These are phyloP conservation scores for Cladosporium phlei DNA, from an alignment of 2,329 filamentous ascomycete genomes.

Conservation along the genomic window DNA sequence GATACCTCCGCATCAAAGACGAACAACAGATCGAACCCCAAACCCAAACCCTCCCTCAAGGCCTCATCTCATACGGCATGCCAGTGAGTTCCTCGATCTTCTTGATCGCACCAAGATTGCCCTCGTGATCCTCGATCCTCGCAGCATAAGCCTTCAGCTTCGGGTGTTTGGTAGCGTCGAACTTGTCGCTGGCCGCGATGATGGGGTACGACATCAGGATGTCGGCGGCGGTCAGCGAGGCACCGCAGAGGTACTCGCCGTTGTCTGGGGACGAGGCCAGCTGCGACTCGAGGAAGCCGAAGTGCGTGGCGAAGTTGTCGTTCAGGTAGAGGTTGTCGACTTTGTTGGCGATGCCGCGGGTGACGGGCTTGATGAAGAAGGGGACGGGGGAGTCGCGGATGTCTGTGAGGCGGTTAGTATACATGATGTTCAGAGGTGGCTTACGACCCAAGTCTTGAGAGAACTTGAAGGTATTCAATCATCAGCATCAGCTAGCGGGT, in stretches of 20 bases:
- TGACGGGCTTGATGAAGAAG: constrained; percentile 66
- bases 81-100: constrained; percentile 44
- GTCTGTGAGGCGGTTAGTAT: constrained; percentile 17
- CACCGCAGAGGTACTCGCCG: constrained; percentile 50
- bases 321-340: constrained; percentile 44
- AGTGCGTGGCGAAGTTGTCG: constrained; percentile 45
- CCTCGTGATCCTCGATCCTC: constrained; percentile 40
- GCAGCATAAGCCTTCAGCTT: constrained; percentile 44
- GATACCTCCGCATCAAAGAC: no score
- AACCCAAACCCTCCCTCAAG: neutral
- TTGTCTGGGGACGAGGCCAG: constrained; percentile 42
- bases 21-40: no score
- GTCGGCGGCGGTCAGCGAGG: constrained; percentile 47
- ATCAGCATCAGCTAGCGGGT: neutral
- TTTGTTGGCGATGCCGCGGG: constrained; percentile 49
- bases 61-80: constrained; percentile 18
- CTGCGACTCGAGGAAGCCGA: constrained; percentile 49
- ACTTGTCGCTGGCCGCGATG: constrained; percentile 38
- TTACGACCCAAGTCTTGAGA: no score
- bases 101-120: constrained; percentile 45
- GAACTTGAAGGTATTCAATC: no score
- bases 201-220: constrained; percentile 51
- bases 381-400: constrained; percentile 52
- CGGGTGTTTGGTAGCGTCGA: constrained; percentile 43
- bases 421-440: no score